Base-by-base conservation (phyloP, 805 yeast genomes). In the Saturnispora zaruensis region DNA sequence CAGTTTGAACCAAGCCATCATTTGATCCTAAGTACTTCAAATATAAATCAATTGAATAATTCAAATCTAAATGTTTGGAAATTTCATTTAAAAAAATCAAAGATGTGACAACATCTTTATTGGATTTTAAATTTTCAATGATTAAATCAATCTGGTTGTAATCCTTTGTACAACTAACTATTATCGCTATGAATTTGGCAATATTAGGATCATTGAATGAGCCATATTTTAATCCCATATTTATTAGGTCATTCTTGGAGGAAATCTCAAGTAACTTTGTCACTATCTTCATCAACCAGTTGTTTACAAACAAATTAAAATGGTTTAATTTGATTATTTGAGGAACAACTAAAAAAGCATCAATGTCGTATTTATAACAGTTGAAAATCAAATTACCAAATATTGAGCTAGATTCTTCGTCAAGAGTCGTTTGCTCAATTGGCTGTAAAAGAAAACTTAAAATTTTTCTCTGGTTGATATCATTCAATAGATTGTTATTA, bases 21-120 rank as follows among this genome's bases (percentile, higher is more conserved):
- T 51, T 24, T 4, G 55, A 56, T 8, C 59, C 59, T 21, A 52
- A 73, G 59, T 51, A 66, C 57, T 18, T 49, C 51, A 55, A 64
- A 61, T 55, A 79, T 16, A 72, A 66, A 1, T 63, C 68, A 25
- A 74, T 56, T 3, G 68, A 61, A 20, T 69, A 55, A 4, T 63
- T 58, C 34, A 74, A 55, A 32, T 62, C 63, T 49, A 59, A 55
- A 6, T 62, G 51, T 49, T 68, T 66, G n/a, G 77, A 74, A 28
- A 77, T 66, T 51, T 72, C 71, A 4, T 83, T 85, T 46, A 81
- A 59, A 37, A 75, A 74, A 34, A 71, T 72, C 40, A 64, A 51
- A 4, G 65, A 59, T 28, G 57, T 61, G 18, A 60, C 47, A 69
- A 51, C 60, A n/a, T 63, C 56, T 5, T 51, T 49, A 1, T 56